Base-by-base conservation (phyloP, 1,284 basidiomycete species). In the Thecaphora thlaspeos region DNA sequence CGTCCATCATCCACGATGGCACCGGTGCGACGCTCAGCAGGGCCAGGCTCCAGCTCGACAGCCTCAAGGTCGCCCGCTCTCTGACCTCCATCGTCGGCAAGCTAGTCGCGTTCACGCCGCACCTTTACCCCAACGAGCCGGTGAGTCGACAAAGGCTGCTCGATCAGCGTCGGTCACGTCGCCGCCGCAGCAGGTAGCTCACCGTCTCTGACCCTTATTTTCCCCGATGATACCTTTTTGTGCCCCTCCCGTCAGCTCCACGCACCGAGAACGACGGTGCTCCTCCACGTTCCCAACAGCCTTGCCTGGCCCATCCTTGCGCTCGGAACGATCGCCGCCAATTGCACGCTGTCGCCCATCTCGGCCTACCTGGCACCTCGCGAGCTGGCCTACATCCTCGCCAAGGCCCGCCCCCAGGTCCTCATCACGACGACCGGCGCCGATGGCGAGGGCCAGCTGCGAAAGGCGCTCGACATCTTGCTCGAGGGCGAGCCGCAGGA, bases 251-350 rank as follows among this genome's bases (percentile, higher is more conserved):
- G 7, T 14, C 32, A 34, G 32, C 63, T 71, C 40, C 69, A 71
- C 50, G 54, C 67, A 15, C 63, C 69, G 2, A 41, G 60, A 4
- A 65, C 78, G 12, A 68, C 76, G 23, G 66, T 80, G 3, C 66
- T 80, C 11, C 51, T 80, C 5, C 78, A 80, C 54, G 64, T 80
- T 4, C 77, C 79, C 51, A 80, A 80, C 43, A 77, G 74, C 43
- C 62, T 79, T 12, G 63, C 68, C 3, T 80, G 75, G 56, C 66
- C 71, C 2, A 54, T 76, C 9, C 55, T 80, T 21, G 67, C 75
- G 1, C 73, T 78, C 40, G 79, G 78, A 17, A 66, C 74, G 21
- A 55, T 70, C 18, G 56, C 64, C 17, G 60, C 60, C 37, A 56
- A 57, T 22, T 63, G 55, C 43, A 75, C 76, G 50, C 71, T 78